Conservation (phyloP, 2,329 filamentous ascomycete species). For the Fragosphaeria purpurea region DNA sequence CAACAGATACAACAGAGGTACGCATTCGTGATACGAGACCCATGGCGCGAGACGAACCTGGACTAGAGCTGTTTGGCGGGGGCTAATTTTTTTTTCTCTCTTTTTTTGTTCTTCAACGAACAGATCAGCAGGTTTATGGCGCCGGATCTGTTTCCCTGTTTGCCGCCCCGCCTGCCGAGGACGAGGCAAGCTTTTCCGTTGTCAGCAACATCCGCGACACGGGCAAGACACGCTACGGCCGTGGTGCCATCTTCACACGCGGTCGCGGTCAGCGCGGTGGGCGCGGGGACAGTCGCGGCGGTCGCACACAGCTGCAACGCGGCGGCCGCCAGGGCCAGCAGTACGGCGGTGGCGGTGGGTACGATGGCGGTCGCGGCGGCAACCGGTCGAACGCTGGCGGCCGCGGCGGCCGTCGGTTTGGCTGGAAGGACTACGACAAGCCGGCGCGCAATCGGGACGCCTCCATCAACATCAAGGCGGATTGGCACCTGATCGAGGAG, state of each 20-base stretch:
- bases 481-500: conserved; percentile 94
- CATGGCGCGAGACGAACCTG: not conserved
- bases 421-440: conserved; percentile 99
- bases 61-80: not conserved
- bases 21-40: conserved; percentile 10
- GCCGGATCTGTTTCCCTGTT: conserved; percentile 80
- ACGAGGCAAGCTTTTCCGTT: conserved; percentile 95
- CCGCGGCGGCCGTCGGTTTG: conserved; percentile 75
- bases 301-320: conserved; percentile 56
- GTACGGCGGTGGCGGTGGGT: conserved; percentile 36
- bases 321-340: conserved; percentile 48
- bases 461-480: conserved; percentile 89
- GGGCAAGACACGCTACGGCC: conserved; percentile 75
- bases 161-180: conserved; percentile 82
- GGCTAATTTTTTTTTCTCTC: not conserved
- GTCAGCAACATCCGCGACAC: conserved; percentile 90
- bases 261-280: conserved; percentile 66
- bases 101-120: no score
- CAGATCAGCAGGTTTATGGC: conserved; percentile 95
- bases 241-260: conserved; percentile 83
- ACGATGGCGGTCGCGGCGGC: conserved; percentile 56
- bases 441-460: conserved; percentile 91
- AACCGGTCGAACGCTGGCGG: conserved; percentile 59
- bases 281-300: conserved; percentile 49
- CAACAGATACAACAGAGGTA: conserved; percentile 88